Percentiles rank a stretch among this genome's conserved stretches.
These are phyloP conservation scores for Spergularia azorica DNA, from an alignment of 179 eudicot genomes.

Conservation along the genomic window DNA sequence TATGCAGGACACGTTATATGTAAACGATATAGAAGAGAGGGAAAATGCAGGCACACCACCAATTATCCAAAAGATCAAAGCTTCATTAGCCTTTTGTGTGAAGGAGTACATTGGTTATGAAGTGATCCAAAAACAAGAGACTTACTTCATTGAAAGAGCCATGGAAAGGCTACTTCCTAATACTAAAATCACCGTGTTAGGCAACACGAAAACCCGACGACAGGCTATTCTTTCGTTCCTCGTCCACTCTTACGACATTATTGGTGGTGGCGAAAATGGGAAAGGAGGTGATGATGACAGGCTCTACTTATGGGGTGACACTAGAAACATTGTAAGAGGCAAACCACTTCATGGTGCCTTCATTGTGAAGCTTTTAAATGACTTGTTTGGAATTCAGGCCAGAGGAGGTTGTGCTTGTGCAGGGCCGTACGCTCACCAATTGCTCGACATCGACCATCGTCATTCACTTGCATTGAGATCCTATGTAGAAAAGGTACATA, in stretches of 20 bases:
- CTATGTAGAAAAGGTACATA: slow-evolving; percentile 49
- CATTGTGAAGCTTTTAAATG: slow-evolving; percentile 36
- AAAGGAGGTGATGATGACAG: too few relatives aligned
- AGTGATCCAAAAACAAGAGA: slow-evolving; percentile 44
- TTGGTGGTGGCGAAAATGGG: too few relatives aligned
- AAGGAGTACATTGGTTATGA: slow-evolving; percentile 66
- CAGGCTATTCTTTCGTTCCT: slow-evolving; percentile 67
- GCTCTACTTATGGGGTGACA: slow-evolving; percentile 8
- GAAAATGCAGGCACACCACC: slow-evolving; percentile 81
- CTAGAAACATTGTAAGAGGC: not conserved
- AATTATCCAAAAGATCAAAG: slow-evolving; percentile 57
- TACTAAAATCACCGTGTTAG: slow-evolving; percentile 44
- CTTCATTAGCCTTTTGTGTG: slow-evolving; percentile 67
- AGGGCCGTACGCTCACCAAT: slow-evolving; percentile 68
- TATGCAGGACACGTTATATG: slow-evolving; percentile 65
- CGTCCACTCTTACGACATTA: slow-evolving; percentile 35
- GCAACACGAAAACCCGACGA: slow-evolving; percentile 46
- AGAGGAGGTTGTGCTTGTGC: slow-evolving; percentile 71
- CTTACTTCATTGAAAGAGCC: slow-evolving; percentile 40
- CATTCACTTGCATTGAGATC: slow-evolving; percentile 52
- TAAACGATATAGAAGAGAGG: slow-evolving; percentile 53
- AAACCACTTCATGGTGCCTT: slow-evolving; percentile 41
- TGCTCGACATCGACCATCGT: slow-evolving; percentile 46
- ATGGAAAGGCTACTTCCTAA: slow-evolving; percentile 50
- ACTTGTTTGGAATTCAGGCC: slow-evolving; percentile 44